Evolutionary conservation across 202 grass and related monocot species (phyloP).

Genomic region (Thinopyrum obtusiflorum): DNA sequence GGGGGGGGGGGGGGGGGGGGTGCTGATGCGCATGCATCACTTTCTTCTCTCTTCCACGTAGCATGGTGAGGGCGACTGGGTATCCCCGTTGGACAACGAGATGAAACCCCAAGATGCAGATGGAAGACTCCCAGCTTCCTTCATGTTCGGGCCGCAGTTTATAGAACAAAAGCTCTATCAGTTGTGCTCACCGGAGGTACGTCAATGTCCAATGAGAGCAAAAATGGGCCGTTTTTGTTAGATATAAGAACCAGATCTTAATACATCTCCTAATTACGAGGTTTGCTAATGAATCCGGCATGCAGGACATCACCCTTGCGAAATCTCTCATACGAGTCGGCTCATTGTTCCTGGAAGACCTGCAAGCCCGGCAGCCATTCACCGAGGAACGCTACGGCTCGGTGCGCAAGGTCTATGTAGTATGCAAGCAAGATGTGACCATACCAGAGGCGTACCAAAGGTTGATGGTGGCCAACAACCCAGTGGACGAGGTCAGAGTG

Average conservation of each 20-base stretch:
- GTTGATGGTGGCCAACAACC: background rate
- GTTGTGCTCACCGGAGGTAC: background rate
- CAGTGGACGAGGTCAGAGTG: constrained; percentile 34
- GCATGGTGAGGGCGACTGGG: background rate
- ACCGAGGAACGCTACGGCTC: constrained; percentile 24
- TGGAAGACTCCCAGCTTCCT: background rate
- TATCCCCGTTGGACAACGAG: background rate
- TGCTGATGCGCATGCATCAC: background rate
- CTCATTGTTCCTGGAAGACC: constrained; percentile 45
- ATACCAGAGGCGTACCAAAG: background rate
- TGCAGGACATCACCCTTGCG: constrained; percentile 39
- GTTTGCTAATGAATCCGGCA: background rate
- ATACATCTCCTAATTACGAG: background rate
- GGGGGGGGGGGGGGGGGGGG: too few species aligned
- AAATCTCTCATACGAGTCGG: constrained; percentile 37
- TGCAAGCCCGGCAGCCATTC: constrained; percentile 8
- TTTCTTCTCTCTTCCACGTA: background rate
- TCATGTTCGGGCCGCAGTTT: background rate
- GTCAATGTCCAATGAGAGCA: too few species aligned
- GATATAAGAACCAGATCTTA: background rate
- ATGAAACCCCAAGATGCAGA: constrained; percentile 18
- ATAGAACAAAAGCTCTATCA: too few species aligned
- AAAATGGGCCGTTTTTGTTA: background rate
- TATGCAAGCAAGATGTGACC: too few species aligned
- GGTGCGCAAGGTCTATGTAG: constrained; percentile 23